phyloP scores from a whole-genome alignment of 306 rosid species.

The Fagus crenata region DNA sequence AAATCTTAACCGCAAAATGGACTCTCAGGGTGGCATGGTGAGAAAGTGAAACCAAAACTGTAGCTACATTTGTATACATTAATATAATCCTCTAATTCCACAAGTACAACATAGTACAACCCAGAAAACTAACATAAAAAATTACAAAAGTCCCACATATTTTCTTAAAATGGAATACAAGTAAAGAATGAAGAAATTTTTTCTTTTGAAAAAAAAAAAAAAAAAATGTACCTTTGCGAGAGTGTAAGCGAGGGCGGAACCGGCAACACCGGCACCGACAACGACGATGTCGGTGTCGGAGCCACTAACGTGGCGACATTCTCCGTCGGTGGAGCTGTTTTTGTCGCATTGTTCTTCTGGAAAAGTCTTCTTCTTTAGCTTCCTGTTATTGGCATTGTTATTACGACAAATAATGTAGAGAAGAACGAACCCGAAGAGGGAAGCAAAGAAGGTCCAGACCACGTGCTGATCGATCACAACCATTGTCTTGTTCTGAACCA shows the following conservation, averaged over 20 bases:
- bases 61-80: not conserved
- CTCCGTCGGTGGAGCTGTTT: slow-evolving; percentile 12
- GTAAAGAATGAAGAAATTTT: not conserved
- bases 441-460: slow-evolving; percentile 31
- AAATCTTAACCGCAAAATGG: too few species aligned
- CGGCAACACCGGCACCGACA: slow-evolving; percentile 56
- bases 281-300: slow-evolving; percentile 33
- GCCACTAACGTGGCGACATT: not conserved
- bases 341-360: not conserved
- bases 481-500: slow-evolving; percentile 8
- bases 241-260: slow-evolving; percentile 52
- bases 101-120: too few species aligned
- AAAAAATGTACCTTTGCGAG: slow-evolving; percentile 40
- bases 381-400: slow-evolving; percentile 7
- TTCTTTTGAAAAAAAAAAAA: not conserved
- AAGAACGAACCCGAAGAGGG: slow-evolving; percentile 27
- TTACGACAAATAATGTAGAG: slow-evolving; percentile 26
- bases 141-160: too few species aligned
- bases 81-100: not conserved
- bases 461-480: slow-evolving; percentile 29
- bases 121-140: too few species aligned
- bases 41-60: not conserved
- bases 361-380: not conserved
- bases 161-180: too few species aligned
- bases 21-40: too few species aligned